A percentile compares a stretch with the other conserved stretches of the same genome.
These are phyloP conservation scores for Calonectria naviculata DNA, from an alignment of 2,329 filamentous ascomycete species.

Conservation along the genomic window DNA sequence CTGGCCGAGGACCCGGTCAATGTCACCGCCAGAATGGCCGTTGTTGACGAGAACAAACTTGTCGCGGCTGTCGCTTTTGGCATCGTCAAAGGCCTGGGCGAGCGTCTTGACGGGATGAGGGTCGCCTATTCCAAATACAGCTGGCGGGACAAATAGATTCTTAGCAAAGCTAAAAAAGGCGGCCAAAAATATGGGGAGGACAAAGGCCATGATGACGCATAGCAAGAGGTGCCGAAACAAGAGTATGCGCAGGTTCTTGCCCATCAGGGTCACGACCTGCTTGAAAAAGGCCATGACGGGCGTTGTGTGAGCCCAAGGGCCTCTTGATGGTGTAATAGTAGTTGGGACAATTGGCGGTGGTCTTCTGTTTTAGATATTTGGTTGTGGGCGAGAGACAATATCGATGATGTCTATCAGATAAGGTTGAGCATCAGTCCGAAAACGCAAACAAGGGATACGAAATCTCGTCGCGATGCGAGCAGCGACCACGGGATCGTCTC, in stretches of 20 bases:
- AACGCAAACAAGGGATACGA: neutral
- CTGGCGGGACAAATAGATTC: constrained; percentile 85
- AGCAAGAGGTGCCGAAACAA: constrained; percentile 63
- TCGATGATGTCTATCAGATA: neutral
- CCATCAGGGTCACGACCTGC: constrained; percentile 70
- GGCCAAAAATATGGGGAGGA: constrained; percentile 69
- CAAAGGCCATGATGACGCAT: constrained; percentile 66
- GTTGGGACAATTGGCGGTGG: neutral
- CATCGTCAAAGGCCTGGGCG: constrained; percentile 68
- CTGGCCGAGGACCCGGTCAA: constrained; percentile 75
- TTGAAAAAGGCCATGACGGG: constrained; percentile 62
- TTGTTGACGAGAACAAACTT: constrained; percentile 85
- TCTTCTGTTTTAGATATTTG: neutral
- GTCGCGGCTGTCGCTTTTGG: constrained; percentile 67
- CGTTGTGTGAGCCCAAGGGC: constrained; percentile 11
- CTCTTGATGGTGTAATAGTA: neutral
- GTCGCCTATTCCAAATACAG: constrained; percentile 77
- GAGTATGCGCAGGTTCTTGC: constrained; percentile 71
- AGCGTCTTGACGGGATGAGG: constrained; percentile 72
- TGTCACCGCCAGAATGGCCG: constrained; percentile 74
- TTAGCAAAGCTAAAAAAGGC: constrained; percentile 77
- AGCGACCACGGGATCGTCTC: neutral
- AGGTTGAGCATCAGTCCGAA: neutral
- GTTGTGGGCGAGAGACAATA: neutral
- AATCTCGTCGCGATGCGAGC: neutral